Evolutionary conservation across 495 filamentous ascomycete genomes (phyloP).

Genomic region (Podospora conica): DNA sequence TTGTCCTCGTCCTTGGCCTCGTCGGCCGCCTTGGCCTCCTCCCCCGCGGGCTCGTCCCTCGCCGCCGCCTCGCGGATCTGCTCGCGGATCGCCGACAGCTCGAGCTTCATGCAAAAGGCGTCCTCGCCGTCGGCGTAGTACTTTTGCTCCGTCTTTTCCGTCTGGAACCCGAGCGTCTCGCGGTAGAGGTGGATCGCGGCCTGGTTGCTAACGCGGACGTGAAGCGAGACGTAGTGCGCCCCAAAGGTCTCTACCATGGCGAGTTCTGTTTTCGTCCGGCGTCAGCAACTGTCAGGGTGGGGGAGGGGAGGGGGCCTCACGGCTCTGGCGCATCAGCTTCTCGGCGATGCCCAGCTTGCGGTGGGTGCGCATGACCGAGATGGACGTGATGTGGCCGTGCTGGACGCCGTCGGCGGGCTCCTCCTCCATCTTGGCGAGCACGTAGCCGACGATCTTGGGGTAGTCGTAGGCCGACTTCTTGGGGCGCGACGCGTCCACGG

Average conservation of each 20-base stretch:
- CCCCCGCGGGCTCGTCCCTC: constrained; percentile 7
- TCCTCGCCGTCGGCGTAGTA: constrained; percentile 99
- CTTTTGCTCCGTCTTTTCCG: constrained; percentile 82
- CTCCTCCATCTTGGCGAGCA: constrained; percentile 99
- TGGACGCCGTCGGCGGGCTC: constrained; percentile 84
- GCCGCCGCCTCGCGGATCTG: constrained; percentile 38
- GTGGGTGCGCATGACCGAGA: constrained; percentile 97
- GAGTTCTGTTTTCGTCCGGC: constrained; percentile 51
- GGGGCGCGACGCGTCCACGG: constrained; percentile 79
- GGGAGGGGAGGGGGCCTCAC: constrained; percentile 49
- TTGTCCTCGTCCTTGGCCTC: constrained; percentile 34
- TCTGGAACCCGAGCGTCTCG: constrained; percentile 86
- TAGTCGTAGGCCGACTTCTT: constrained; percentile 75
- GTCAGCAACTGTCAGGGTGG: neutral
- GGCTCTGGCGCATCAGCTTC: constrained; percentile 92
- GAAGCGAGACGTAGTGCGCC: constrained; percentile 87
- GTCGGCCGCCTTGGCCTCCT: constrained; percentile 37
- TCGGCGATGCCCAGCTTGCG: constrained; percentile 85
- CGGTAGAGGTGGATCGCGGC: constrained; percentile 89
- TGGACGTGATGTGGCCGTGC: constrained; percentile 92
- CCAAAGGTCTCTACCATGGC: constrained; percentile 94
- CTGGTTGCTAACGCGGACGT: constrained; percentile 88
- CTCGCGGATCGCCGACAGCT: constrained; percentile 58
- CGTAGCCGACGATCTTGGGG: constrained; percentile 97
- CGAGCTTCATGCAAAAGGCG: constrained; percentile 87